A percentile compares a stretch with the other conserved stretches of the same genome.
Evolutionary conservation across 306 rosid species (phyloP).

Genomic region (Fagus sylvatica): DNA sequence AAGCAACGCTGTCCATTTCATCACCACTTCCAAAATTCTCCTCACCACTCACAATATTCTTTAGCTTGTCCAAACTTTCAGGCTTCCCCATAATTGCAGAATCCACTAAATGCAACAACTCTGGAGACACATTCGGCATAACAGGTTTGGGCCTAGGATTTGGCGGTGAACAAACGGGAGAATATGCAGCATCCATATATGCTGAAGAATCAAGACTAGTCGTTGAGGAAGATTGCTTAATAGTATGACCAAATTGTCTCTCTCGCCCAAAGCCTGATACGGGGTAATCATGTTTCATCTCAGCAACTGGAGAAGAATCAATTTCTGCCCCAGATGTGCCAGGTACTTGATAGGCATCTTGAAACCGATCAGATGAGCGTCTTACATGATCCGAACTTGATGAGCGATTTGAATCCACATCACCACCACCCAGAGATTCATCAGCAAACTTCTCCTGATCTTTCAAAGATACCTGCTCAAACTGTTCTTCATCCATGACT

Average conservation of each 20-base stretch:
- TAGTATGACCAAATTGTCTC: constrained; percentile 42
- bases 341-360: constrained; percentile 42
- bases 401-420: constrained; percentile 40
- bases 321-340: constrained; percentile 37
- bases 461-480: constrained; percentile 72
- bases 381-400: constrained; percentile 53
- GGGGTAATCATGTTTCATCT: constrained; percentile 44
- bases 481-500: constrained; percentile 45
- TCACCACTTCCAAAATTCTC: constrained; percentile 73
- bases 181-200: constrained; percentile 40
- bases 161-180: constrained; percentile 62
- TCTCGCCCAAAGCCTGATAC: constrained; percentile 43
- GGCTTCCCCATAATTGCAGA: constrained; percentile 99
- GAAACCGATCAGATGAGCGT: constrained; percentile 42
- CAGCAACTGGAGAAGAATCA: constrained; percentile 49
- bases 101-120: constrained; percentile 90
- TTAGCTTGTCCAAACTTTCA: constrained; percentile 80
- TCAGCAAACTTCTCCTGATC: constrained; percentile 55
- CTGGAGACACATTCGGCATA: constrained; percentile 76
- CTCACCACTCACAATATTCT: constrained; percentile 81
- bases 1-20: constrained; percentile 68
- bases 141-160: constrained; percentile 59
- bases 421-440: constrained; percentile 24
- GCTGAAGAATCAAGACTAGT: constrained; percentile 54
- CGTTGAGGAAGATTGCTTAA: constrained; percentile 47